Evolutionary conservation across 495 filamentous ascomycete species (phyloP), one percentile per base, ranked within the genome.

Genomic region (Penicillium dipodomyicola): DNA sequence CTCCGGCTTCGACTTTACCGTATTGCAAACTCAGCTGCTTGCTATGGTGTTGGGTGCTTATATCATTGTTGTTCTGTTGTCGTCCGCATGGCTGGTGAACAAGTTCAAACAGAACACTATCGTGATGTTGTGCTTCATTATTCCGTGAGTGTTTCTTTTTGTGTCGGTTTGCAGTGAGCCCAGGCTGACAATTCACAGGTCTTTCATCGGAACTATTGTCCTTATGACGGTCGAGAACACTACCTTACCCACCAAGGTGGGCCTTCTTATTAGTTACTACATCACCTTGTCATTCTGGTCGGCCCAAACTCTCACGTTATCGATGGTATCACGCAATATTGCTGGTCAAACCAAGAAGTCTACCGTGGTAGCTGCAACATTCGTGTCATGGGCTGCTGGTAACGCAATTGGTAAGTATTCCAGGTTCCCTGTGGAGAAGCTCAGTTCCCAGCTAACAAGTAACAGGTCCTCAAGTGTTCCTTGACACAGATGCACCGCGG

Each of bases 11-110:
- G 63, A 79, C 0, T 81, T 75, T 48, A 72, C 64, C 0, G 60
- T 68, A 0, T 59, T 78, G 30, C 72, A 80, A 52, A 78, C 72
- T 6, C 76, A 76, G 45, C 62, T 80, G 33, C 62, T 80, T 11
- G 81, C 85, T 17, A 90, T 90, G 84, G 85, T 89, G 5, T 71
- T 89, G 2, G 86, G 87, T 5, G 82, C 80, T 37, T 88, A 87
- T 56, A 88, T 90, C 58, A 67, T 67, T 27, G 14, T 86, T 32
- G 82, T 88, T 14, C 68, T 90, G 27, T 64, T 89, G 35, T 74
- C 72, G 3, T 86, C 83, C 1, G 78, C 83, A 2, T 89, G 78
- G 78, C 64, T 90, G 1, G 86, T 87, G 3, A 86, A 84, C 65
- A 82, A 74, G 64, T 84, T 75, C 4, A 66, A 71, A 4, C 86